phyloP scores from a whole-genome alignment of 1,284 basidiomycete genomes.

The Ceratobasidium papillatum region DNA sequence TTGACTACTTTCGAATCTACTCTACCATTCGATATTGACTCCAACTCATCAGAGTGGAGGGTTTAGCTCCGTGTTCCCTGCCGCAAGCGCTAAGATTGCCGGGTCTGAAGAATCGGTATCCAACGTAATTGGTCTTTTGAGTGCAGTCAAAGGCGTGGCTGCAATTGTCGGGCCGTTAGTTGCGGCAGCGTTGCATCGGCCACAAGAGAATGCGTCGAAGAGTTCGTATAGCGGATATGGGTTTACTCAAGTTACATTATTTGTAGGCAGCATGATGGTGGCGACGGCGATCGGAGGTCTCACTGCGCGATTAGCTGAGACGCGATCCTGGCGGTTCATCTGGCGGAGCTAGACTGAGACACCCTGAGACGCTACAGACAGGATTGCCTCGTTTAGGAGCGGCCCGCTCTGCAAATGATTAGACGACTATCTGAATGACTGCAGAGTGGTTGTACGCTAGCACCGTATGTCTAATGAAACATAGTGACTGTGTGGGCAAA shows the following conservation, averaged over 20 bases:
- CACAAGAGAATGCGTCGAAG: background rate
- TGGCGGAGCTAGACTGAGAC: too few species aligned
- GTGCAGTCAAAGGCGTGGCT: constrained; percentile 29
- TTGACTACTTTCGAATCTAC: too few species aligned
- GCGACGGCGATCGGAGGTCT: constrained; percentile 21
- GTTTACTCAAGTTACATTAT: constrained; percentile 29
- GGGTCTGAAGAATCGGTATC: constrained; percentile 18
- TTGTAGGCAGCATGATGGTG: constrained; percentile 39
- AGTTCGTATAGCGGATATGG: constrained; percentile 38
- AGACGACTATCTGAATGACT: too few species aligned
- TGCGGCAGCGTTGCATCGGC: constrained; percentile 35
- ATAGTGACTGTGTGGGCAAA: too few species aligned
- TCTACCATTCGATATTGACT: too few species aligned
- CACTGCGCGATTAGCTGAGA: background rate
- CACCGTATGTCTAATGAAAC: too few species aligned
- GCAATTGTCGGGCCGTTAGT: constrained; percentile 41
- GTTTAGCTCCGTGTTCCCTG: constrained; percentile 31
- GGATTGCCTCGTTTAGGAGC: too few species aligned
- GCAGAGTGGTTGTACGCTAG: too few species aligned
- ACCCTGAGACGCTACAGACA: too few species aligned
- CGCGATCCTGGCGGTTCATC: background rate
- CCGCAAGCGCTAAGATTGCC: background rate
- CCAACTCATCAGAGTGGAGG: constrained; percentile 41
- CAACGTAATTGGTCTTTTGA: constrained; percentile 19
- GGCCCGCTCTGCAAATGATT: too few species aligned